Conservation (phyloP, 2,329 filamentous ascomycete genomes). For the Aspergillus sergii region DNA sequence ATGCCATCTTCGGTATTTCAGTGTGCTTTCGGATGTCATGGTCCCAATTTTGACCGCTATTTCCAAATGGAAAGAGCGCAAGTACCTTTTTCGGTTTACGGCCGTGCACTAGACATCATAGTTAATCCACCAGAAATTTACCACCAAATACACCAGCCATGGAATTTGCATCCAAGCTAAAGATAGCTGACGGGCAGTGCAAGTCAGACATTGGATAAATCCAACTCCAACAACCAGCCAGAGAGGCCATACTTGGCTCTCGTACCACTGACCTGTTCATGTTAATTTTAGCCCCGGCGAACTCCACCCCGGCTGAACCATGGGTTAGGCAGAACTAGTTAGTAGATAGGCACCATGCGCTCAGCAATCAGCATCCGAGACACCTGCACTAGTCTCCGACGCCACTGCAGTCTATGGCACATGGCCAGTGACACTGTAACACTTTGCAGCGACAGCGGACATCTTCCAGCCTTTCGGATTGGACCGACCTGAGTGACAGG, state of each 20-base stretch:
- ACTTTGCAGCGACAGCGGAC: neutral
- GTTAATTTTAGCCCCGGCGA: slow-evolving; percentile 4
- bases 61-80: neutral
- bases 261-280: slow-evolving; percentile 2
- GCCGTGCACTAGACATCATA: neutral
- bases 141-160: too few species aligned
- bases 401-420: slow-evolving; percentile 9
- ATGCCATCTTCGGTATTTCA: neutral
- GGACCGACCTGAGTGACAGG: neutral
- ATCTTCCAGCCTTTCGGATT: neutral
- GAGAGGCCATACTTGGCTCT: neutral
- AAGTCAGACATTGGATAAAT: neutral
- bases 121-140: neutral
- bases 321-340: slow-evolving; percentile 5
- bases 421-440: slow-evolving; percentile 6
- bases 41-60: neutral
- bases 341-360: neutral
- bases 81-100: neutral
- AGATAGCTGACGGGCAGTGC: neutral
- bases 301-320: slow-evolving; percentile 1
- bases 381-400: slow-evolving; percentile 11
- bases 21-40: neutral
- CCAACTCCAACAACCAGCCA: neutral
- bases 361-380: slow-evolving; percentile 11
- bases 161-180: neutral